Evolutionary conservation across 75 land plant species (phyloP).

Genomic region (Sequoiadendron giganteum): DNA sequence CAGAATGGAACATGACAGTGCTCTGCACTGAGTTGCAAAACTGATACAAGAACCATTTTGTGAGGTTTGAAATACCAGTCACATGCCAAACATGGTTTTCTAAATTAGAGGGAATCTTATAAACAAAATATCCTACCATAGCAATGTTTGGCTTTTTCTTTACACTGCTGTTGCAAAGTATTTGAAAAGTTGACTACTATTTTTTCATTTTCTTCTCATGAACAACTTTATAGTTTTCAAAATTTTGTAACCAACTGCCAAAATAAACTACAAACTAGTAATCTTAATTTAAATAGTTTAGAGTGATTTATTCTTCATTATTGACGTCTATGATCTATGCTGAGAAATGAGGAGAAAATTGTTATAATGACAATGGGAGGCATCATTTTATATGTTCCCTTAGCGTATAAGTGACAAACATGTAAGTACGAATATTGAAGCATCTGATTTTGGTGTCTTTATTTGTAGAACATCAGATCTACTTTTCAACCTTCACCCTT

Average conservation of each 20-base stretch:
- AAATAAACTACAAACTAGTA: neutral
- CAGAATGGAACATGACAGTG: no score
- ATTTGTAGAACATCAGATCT: neutral
- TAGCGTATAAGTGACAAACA: neutral
- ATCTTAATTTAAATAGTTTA: neutral
- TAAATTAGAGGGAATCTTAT: neutral
- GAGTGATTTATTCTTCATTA: no score
- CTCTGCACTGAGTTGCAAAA: neutral
- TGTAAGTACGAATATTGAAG: neutral
- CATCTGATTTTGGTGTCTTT: neutral
- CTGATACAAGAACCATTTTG: neutral
- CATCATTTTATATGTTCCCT: neutral
- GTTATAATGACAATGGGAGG: neutral
- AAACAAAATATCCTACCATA: neutral
- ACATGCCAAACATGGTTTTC: neutral
- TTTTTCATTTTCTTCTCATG: neutral
- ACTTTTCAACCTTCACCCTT: neutral
- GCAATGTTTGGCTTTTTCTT: no score
- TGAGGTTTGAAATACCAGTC: neutral
- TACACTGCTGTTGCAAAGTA: no score
- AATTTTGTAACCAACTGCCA: no score
- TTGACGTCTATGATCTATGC: neutral
- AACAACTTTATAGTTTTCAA: neutral
- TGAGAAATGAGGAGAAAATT: no score
- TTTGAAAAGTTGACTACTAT: neutral